Conservation (phyloP, 163 green algal genomes). For the Scenedesmus sp. region DNA sequence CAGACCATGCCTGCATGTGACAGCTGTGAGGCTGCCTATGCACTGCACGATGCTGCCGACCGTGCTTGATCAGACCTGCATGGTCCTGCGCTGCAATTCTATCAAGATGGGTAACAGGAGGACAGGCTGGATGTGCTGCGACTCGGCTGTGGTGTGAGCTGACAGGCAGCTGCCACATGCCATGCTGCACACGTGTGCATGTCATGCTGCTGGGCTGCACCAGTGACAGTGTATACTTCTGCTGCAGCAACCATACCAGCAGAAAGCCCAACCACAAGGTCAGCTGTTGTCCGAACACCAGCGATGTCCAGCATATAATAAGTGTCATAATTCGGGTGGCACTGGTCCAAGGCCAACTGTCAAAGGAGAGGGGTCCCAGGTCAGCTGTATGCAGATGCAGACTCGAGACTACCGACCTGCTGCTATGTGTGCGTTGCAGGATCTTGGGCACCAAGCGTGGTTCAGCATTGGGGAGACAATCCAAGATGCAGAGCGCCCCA, state of each 20-base stretch:
- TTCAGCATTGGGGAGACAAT: slow-evolving; percentile 14
- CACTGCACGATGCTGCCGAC: not conserved
- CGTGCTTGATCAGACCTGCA: too few species aligned
- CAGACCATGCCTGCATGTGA: not conserved
- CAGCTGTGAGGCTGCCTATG: not conserved
- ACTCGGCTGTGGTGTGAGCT: not conserved
- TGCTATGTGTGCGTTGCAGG: not conserved
- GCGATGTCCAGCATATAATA: too few species aligned
- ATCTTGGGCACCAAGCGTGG: not conserved
- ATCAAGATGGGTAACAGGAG: too few species aligned
- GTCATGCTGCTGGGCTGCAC: not conserved
- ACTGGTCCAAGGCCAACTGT: not conserved
- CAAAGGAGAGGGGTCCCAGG: too few species aligned
- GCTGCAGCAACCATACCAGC: too few species aligned
- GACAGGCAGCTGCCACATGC: not conserved
- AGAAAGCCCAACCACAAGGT: not conserved
- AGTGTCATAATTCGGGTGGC: not conserved
- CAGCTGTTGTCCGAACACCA: not conserved
- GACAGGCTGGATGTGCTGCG: too few species aligned
- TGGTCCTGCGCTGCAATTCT: too few species aligned
- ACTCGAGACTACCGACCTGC: not conserved
- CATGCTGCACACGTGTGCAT: not conserved
- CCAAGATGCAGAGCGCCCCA: not conserved
- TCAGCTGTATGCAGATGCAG: not conserved
- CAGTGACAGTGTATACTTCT: too few species aligned